Percentiles rank a stretch among this genome's conserved stretches.
These are phyloP conservation scores for Tylopilus plumbeoviolaceoides DNA, from an alignment of 768 basidiomycete species.

Conservation along the genomic window DNA sequence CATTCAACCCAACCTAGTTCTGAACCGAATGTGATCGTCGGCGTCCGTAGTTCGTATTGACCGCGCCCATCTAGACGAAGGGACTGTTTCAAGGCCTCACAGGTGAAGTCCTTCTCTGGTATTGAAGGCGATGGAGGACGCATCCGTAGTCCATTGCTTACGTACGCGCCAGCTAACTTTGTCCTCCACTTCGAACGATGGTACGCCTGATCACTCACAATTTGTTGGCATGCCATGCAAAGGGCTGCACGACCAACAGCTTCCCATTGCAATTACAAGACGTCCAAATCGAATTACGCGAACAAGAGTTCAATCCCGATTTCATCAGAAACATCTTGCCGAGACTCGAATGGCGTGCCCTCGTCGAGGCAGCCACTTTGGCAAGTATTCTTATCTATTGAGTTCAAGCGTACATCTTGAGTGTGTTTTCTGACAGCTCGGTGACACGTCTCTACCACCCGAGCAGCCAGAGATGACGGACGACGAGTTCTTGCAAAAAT, in stretches of 20 bases:
- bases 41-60: slow-evolving; percentile 61
- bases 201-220: slow-evolving; percentile 96
- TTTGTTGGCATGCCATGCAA: slow-evolving; percentile 90
- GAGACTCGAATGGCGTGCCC: slow-evolving; percentile 86
- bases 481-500: slow-evolving; percentile 73
- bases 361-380: slow-evolving; percentile 77
- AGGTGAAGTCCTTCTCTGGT: slow-evolving; percentile 79
- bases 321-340: slow-evolving; percentile 83
- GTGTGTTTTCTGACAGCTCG: slow-evolving; percentile 51
- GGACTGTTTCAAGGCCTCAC: slow-evolving; percentile 71
- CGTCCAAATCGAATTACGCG: slow-evolving; percentile 72
- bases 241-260: slow-evolving; percentile 89
- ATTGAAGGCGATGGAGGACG: slow-evolving; percentile 83
- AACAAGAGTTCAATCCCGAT: slow-evolving; percentile 87
- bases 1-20: slow-evolving; percentile 24
- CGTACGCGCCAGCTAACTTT: slow-evolving; percentile 1
- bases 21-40: slow-evolving; percentile 49
- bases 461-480: slow-evolving; percentile 74
- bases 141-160: slow-evolving; percentile 29
- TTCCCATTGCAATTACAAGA: slow-evolving; percentile 86
- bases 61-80: slow-evolving; percentile 78
- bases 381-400: slow-evolving; percentile 37
- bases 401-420: not conserved
- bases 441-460: slow-evolving; percentile 76
- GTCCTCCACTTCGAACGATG: slow-evolving; percentile 45